Conservation (phyloP, 768 basidiomycete species). For the Russula brevipes region DNA sequence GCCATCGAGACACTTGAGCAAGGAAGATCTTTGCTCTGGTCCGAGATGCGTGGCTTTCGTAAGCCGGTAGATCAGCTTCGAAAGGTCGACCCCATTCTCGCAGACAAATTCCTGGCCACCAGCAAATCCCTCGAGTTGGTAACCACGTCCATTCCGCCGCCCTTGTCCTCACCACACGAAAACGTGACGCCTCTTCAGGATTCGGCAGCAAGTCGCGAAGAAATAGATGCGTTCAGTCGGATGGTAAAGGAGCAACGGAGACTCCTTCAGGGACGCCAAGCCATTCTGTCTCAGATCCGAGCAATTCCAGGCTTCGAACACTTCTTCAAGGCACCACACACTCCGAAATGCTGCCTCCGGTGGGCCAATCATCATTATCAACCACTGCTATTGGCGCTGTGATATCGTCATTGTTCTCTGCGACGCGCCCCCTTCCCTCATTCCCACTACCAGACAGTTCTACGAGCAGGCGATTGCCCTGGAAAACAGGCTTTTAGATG, state of each 20-base stretch:
- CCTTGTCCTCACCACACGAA: neutral
- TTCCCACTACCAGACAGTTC: conserved; percentile 3
- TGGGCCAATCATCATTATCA: conserved; percentile 15
- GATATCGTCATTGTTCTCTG: conserved; percentile 10
- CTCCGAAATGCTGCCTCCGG: conserved; percentile 3
- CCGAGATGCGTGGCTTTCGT: conserved; percentile 16
- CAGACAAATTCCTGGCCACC: neutral
- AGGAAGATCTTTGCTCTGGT: conserved; percentile 17
- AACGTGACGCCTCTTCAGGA: neutral
- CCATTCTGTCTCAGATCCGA: conserved; percentile 3
- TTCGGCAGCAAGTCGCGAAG: neutral
- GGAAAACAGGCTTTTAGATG: neutral
- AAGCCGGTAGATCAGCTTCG: conserved; percentile 13
- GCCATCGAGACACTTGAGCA: conserved; percentile 22
- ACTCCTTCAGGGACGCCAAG: neutral
- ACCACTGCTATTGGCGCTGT: conserved; percentile 2
- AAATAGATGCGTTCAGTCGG: neutral
- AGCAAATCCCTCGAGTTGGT: neutral
- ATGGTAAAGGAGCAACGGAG: conserved; percentile 2
- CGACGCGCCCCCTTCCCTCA: neutral
- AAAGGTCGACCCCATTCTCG: conserved; percentile 5
- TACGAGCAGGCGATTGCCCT: neutral
- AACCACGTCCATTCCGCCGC: neutral
- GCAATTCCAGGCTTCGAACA: neutral
- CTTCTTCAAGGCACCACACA: conserved; percentile 1